Conservation (phyloP, 805 yeast species). For the Komagataella ulmi region DNA sequence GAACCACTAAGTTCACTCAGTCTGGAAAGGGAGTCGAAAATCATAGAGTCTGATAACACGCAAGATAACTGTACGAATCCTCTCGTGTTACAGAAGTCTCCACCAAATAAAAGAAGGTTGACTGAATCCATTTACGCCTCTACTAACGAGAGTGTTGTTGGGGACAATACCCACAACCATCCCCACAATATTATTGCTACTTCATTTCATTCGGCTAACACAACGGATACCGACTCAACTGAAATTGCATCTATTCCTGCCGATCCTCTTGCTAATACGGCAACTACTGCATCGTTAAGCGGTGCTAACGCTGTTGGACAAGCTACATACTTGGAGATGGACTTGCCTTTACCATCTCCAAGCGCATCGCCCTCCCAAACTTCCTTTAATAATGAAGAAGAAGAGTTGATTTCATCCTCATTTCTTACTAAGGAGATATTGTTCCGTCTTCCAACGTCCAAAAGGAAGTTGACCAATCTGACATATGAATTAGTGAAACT, state of each 20-base stretch:
- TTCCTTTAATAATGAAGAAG: slow-evolving; percentile 13
- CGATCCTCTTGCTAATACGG: not conserved
- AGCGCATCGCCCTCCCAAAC: slow-evolving; percentile 44
- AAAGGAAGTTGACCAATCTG: not conserved
- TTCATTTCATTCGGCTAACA: not conserved
- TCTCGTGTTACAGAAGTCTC: not conserved
- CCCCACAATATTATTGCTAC: not conserved
- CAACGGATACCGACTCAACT: not conserved
- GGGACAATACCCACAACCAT: not conserved
- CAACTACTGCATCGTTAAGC: not conserved
- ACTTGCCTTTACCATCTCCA: slow-evolving; percentile 39
- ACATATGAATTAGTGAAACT: slow-evolving; percentile 1
- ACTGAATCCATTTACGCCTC: not conserved
- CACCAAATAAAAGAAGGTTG: not conserved
- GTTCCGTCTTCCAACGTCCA: not conserved
- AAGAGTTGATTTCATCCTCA: not conserved
- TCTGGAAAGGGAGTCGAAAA: not conserved
- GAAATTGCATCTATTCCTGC: not conserved
- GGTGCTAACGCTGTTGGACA: not conserved
- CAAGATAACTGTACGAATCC: not conserved
- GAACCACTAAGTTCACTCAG: not conserved
- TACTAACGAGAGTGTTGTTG: not conserved
- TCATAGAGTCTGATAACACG: not conserved
- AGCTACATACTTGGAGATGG: not conserved
- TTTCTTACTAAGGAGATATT: not conserved